Percentiles rank a stretch among this genome's conserved stretches.
Evolutionary conservation across 352 stramenopile species (phyloP).

Genomic region (Globisporangium megalacanthum): DNA sequence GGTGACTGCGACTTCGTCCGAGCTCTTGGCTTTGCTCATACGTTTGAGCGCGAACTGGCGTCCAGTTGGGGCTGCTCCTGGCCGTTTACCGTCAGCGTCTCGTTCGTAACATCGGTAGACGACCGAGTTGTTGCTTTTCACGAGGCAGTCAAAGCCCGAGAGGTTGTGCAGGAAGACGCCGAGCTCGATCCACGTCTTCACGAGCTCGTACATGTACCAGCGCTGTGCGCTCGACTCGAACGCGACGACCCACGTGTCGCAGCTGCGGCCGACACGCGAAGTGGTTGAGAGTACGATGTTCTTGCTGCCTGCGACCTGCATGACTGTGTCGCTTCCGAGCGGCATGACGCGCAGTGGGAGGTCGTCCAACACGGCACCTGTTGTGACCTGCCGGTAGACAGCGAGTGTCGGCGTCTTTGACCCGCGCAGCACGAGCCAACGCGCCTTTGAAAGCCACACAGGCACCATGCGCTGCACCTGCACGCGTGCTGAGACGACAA

Average conservation of each 20-base stretch:
- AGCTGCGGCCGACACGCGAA: constrained; percentile 40
- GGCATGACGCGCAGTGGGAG: constrained; percentile 47
- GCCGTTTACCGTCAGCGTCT: constrained; percentile 4
- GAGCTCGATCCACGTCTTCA: constrained; percentile 56
- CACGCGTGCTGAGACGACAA: constrained; percentile 37
- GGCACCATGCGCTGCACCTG: constrained; percentile 45
- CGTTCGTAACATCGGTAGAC: constrained; percentile 48
- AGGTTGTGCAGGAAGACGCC: constrained; percentile 44
- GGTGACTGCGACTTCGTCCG: constrained; percentile 38
- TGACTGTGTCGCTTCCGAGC: constrained; percentile 38
- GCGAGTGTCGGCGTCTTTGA: constrained; percentile 55
- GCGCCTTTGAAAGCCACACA: constrained; percentile 42
- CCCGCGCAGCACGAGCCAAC: constrained; percentile 55
- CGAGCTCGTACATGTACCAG: constrained; percentile 38
- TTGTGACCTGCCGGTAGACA: constrained; percentile 34
- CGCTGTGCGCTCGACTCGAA: constrained; percentile 43
- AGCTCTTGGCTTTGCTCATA: constrained; percentile 27
- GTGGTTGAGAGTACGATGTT: constrained; percentile 45
- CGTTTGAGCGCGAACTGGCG: constrained; percentile 45
- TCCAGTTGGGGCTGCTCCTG: background rate
- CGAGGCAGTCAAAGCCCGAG: constrained; percentile 36
- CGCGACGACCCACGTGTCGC: constrained; percentile 40
- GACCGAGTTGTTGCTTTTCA: constrained; percentile 41
- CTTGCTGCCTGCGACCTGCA: constrained; percentile 38
- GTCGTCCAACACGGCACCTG: constrained; percentile 22